These are phyloP conservation scores for Boletales sp. DNA, from an alignment of 768 basidiomycete species.

Conservation along the genomic window DNA sequence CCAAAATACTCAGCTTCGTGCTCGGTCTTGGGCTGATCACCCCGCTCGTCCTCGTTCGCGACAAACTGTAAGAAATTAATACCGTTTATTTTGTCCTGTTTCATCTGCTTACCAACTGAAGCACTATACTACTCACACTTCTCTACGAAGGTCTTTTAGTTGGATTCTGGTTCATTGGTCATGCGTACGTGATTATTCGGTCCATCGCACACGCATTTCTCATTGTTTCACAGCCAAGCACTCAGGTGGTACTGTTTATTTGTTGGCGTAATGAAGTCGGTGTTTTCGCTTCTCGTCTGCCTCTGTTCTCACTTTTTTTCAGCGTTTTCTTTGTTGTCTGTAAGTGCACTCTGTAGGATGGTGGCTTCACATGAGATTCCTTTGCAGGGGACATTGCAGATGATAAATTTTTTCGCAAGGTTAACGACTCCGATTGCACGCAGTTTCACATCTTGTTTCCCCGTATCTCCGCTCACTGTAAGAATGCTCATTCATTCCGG, in stretches of 20 bases:
- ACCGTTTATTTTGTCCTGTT: neutral
- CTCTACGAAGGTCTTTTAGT: constrained; percentile 83
- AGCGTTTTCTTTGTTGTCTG: constrained; percentile 88
- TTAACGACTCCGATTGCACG: constrained; percentile 89
- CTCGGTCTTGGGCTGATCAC: constrained; percentile 83
- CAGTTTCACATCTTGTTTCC: constrained; percentile 82
- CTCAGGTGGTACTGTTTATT: constrained; percentile 83
- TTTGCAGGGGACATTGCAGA: constrained; percentile 86
- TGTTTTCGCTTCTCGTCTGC: constrained; percentile 11
- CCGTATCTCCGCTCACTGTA: constrained; percentile 67
- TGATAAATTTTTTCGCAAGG: constrained; percentile 92
- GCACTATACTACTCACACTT: constrained; percentile 81
- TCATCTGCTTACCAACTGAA: constrained; percentile 31
- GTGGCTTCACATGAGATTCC: neutral
- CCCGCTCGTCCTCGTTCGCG: constrained; percentile 81
- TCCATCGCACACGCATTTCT: constrained; percentile 4
- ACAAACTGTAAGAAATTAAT: constrained; percentile 69
- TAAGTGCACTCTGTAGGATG: constrained; percentile 35
- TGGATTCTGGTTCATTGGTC: constrained; percentile 94
- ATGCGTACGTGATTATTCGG: constrained; percentile 55
- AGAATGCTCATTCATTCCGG: constrained; percentile 13
- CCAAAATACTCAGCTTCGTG: constrained; percentile 91
- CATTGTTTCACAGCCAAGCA: constrained; percentile 51
- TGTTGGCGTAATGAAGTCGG: constrained; percentile 82
- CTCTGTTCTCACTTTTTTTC: constrained; percentile 9